Evolutionary conservation across 805 yeast genomes (phyloP), one percentile per base, ranked within the genome.

Genomic region (Isabelozyma pseudorhagii): DNA sequence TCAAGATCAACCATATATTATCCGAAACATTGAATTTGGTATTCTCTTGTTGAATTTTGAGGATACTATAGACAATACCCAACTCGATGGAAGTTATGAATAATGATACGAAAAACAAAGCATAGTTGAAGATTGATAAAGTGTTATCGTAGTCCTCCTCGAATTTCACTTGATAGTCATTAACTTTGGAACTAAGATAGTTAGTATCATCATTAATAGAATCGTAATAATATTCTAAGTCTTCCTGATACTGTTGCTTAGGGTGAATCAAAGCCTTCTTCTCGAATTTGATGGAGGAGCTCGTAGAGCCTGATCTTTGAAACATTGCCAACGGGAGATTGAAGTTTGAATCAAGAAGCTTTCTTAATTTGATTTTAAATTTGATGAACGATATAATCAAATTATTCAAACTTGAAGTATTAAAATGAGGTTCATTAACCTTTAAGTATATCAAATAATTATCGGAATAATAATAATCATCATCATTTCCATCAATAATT

Each of bases 21-120:
- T 71, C 64, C 36, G 55, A 43, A 11, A 69, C 44, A 21, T 54
- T 50, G 46, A 71, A 64, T 46, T 58, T 58, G 8, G 66, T 52
- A 31, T 57, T 58, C 7, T 54, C 57, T n/a, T 54, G 54, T 15
- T 61, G 58, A 21, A 62, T 53, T 31, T 61, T 56, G 14, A 58
- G 40, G 15, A 73, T 59, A 14, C 70, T 63, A 51, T 66, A 69
- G 9, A 72, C 60, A 34, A 73, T 70, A 5, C 78, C 78, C 25
- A 71, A 55, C 48, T 69, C 73, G 15, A 73, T 63, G 8, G 76
- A 74, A 5, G 73, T 63, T 21, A 72, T 63, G 53, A 73, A 71
- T 4, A 68, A 54, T 28, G 73, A 61, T n/a, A 67, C 57, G 41
- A 69, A 59, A 48, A 64, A 63, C 42, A 71, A 66, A 25, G 69